Evolutionary conservation across 345 rosid species (phyloP).

Genomic region (Eucalyptus erythrocorys): DNA sequence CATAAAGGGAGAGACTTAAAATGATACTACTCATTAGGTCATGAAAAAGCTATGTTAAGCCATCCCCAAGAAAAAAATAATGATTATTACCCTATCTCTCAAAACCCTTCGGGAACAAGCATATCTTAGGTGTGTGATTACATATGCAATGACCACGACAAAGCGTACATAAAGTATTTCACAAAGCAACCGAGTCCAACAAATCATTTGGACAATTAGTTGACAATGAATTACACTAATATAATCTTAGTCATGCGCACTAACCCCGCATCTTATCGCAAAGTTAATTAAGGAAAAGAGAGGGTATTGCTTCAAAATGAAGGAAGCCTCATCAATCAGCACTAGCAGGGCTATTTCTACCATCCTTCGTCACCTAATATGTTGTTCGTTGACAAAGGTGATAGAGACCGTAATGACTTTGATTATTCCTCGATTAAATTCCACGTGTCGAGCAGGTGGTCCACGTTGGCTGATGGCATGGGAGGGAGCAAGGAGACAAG

Average conservation of each 20-base stretch:
- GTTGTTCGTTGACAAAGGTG: not conserved
- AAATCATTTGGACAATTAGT: not conserved
- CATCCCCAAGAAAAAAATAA: not conserved
- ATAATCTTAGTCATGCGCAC: not conserved
- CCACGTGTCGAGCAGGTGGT: not conserved
- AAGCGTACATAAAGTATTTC: not conserved
- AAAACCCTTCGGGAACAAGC: not conserved
- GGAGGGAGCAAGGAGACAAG: not conserved
- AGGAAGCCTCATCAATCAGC: not conserved
- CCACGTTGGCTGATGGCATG: not conserved
- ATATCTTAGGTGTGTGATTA: not conserved
- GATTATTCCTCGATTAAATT: not conserved
- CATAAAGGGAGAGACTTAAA: no score
- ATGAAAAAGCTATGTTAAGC: not conserved
- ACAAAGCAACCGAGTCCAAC: not conserved
- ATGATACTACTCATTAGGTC: not conserved
- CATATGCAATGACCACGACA: not conserved
- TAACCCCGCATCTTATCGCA: not conserved
- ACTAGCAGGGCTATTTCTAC: not conserved
- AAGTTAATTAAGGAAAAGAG: not conserved
- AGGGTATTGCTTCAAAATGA: not conserved
- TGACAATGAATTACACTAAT: not conserved
- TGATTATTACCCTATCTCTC: not conserved
- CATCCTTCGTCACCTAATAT: not conserved
- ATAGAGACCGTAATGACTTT: not conserved